Evolutionary conservation across 345 rosid genomes (phyloP).

Genomic region (Moringa oleifera): DNA sequence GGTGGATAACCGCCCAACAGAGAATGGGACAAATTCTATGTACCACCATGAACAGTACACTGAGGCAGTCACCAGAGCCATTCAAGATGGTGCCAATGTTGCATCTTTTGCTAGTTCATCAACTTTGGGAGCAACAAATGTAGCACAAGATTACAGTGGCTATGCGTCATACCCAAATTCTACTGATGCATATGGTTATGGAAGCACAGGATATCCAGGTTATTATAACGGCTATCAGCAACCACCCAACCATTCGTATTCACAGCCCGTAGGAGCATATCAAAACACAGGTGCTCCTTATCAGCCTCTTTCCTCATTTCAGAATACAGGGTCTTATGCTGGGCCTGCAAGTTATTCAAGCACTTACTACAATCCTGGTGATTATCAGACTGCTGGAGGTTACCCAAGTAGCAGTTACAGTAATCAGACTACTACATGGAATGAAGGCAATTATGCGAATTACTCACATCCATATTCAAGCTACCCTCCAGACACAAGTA

Average conservation of each 20-base stretch:
- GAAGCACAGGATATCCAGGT: conserved; percentile 64
- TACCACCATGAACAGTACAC: conserved; percentile 52
- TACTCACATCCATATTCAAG: conserved; percentile 64
- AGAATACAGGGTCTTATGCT: conserved; percentile 99
- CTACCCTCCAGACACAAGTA: conserved; percentile 47
- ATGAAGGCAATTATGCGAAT: conserved; percentile 59
- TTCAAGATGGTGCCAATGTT: conserved; percentile 44
- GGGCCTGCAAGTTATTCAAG: conserved; percentile 93
- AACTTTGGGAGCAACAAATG: conserved; percentile 46
- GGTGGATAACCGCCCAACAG: conserved; percentile 45
- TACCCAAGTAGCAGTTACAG: conserved; percentile 68
- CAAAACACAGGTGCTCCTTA: conserved; percentile 99
- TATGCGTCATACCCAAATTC: conserved; percentile 56
- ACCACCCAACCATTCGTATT: conserved; percentile 63
- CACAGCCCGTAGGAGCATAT: conserved; percentile 88
- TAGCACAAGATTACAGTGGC: conserved; percentile 60
- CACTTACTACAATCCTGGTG: conserved; percentile 98
- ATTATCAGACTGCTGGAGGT: conserved; percentile 98
- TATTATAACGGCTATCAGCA: conserved; percentile 81
- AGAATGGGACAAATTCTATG: conserved; percentile 49
- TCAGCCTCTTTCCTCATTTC: conserved; percentile 99
- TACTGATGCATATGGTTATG: conserved; percentile 64
- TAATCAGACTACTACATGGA: conserved; percentile 61
- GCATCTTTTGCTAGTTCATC: conserved; percentile 53
- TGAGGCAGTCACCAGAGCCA: conserved; percentile 33